Evolutionary conservation across 805 yeast species (phyloP).

Genomic region (Kazachstania viticola): DNA sequence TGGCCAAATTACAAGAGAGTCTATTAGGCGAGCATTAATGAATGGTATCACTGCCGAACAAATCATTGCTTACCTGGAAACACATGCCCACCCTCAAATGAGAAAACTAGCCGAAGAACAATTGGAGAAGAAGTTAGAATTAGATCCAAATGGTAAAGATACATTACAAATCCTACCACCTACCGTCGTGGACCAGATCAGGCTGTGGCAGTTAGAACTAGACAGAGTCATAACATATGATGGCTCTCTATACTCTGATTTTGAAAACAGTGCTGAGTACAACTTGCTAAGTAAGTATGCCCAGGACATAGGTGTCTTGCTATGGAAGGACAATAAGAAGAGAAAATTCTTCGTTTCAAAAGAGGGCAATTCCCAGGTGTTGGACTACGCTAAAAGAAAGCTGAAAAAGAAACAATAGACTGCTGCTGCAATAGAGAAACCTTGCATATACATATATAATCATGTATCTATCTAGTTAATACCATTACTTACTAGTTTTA

Average conservation of each 20-base stretch:
- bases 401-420: constrained; percentile 8
- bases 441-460: no score
- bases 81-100: constrained; percentile 94
- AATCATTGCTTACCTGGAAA: constrained; percentile 74
- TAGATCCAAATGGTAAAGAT: constrained; percentile 37
- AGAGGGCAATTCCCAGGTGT: constrained; percentile 80
- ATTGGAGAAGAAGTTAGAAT: constrained; percentile 54
- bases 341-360: constrained; percentile 75
- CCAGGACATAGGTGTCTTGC: constrained; percentile 76
- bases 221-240: constrained; percentile 81
- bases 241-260: constrained; percentile 84
- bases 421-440: no score
- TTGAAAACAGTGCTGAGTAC: constrained; percentile 65
- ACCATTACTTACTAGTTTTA: no score
- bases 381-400: constrained; percentile 72
- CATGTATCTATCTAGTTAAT: no score
- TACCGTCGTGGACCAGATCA: constrained; percentile 92
- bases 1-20: constrained; percentile 87
- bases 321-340: constrained; percentile 71
- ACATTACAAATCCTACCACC: constrained; percentile 69
- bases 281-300: constrained; percentile 66
- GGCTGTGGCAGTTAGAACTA: constrained; percentile 90
- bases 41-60: constrained; percentile 95
- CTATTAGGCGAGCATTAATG: constrained; percentile 68
- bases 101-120: constrained; percentile 58